Evolutionary conservation across 495 filamentous ascomycete genomes (phyloP).

Genomic region (Xanthoparmelia taractica): DNA sequence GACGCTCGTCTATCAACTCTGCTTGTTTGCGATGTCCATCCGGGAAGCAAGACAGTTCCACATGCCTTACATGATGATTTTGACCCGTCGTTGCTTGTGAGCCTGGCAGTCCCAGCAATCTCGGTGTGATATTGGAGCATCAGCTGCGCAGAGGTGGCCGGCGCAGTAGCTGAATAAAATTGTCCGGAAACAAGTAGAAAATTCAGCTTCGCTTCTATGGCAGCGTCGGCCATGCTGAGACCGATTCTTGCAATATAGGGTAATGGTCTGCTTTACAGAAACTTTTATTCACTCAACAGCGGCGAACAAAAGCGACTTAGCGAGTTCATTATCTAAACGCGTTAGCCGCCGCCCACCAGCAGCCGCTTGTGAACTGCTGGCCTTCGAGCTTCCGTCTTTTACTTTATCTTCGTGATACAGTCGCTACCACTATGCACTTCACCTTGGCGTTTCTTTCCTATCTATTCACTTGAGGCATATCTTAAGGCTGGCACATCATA

Average conservation of each 20-base stretch:
- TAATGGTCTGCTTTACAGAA: background rate
- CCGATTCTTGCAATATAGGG: background rate
- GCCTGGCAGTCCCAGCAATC: background rate
- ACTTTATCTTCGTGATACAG: too few species aligned
- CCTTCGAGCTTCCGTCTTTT: too few species aligned
- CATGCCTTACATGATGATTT: slow-evolving; percentile 16
- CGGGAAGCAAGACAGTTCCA: slow-evolving; percentile 19
- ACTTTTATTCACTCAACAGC: background rate
- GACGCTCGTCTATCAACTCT: background rate
- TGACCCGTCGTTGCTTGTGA: background rate
- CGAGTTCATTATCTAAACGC: background rate
- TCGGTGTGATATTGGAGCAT: slow-evolving; percentile 14
- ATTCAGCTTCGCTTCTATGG: slow-evolving; percentile 12
- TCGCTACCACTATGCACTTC: too few species aligned
- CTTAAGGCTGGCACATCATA: too few species aligned
- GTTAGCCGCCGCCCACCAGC: background rate
- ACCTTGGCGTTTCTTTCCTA: too few species aligned
- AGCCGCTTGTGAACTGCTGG: too few species aligned
- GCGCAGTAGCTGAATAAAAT: slow-evolving; percentile 10
- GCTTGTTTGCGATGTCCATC: slow-evolving; percentile 6
- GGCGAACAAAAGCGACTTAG: background rate
- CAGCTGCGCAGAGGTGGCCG: slow-evolving; percentile 21
- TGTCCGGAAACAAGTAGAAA: slow-evolving; percentile 18
- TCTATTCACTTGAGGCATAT: too few species aligned
- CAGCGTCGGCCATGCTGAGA: background rate